Evolutionary conservation across 2,329 filamentous ascomycete genomes (phyloP), one percentile per base, ranked within the genome.

Genomic region (Exophiala dermatitidis): DNA sequence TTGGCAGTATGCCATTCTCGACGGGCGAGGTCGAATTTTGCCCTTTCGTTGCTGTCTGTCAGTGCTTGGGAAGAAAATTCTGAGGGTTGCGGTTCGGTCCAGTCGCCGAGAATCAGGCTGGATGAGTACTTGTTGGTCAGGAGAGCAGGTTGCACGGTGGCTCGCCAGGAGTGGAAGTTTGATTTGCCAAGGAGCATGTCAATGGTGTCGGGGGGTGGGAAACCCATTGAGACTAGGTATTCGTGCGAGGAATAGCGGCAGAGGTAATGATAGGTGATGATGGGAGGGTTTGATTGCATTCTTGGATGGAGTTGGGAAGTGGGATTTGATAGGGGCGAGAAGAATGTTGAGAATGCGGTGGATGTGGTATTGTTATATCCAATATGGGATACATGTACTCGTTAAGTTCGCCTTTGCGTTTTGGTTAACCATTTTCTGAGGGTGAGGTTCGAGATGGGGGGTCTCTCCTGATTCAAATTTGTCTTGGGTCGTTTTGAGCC

Each of bases 81-180:
- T 9, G 36, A 30, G 6, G 33, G 28, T 29, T 47, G 19, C 40
- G 57, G 54, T 38, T 59, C 48, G 2, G 48, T 36, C 57, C 54
- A 59, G 19, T 36, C 46, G 9, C 52, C 57, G 5, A 59, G 46
- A 19, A 59, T 53, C n/a, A 59, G 48, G 29, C 47, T 50, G 3
- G 51, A 47, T 3, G 54, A 54, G 37, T 37, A 19, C 7, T 46
- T 19, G 36, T 53, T 54, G 5, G 40, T 46, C n/a, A 59, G 41
- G n/a, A 59, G 51, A 33, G 50, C 41, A 3, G 57, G 54, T 43
- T 57, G 48, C 28, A 59, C 56, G 7, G 28, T n/a, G 19, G 57
- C 43, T 26, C 50, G 57, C 57, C 54, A 59, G 10, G n/a, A 29
- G 5, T 45, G 32, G 48, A 57, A 59, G 36, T 59, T 59, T 32